Percentiles rank a stretch among this genome's conserved stretches.
These are phyloP conservation scores for Phytophthora vignae DNA, from an alignment of 352 stramenopile species.

Conservation along the genomic window DNA sequence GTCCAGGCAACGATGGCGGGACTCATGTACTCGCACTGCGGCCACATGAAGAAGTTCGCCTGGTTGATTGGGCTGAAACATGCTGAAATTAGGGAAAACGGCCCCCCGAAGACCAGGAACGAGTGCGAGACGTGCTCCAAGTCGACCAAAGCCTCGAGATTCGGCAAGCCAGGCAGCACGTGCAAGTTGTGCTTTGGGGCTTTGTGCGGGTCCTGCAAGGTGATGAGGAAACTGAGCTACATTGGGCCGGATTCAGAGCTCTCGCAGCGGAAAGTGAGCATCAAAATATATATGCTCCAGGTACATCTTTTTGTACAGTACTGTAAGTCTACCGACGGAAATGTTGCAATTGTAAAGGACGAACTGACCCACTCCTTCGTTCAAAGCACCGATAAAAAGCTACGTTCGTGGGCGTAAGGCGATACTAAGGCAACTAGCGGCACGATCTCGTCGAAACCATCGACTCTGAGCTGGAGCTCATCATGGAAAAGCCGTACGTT, in stretches of 20 bases:
- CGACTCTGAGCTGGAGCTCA: neutral
- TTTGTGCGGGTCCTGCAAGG: conserved; percentile 24
- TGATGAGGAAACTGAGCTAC: conserved; percentile 37
- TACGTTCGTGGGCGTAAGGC: neutral
- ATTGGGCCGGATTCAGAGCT: conserved; percentile 29
- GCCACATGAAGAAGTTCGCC: conserved; percentile 42
- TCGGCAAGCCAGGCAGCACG: conserved; percentile 9
- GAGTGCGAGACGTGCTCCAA: conserved; percentile 32
- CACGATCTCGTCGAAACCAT: neutral
- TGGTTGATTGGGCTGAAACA: conserved; percentile 31
- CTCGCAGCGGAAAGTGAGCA: conserved; percentile 18
- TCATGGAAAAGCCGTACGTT: neutral
- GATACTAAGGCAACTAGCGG: neutral
- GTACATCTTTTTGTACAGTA: too few species aligned
- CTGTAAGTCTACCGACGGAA: too few species aligned
- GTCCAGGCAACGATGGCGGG: conserved; percentile 24
- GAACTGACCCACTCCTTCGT: neutral
- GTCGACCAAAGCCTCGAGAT: conserved; percentile 8
- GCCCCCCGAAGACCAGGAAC: neutral
- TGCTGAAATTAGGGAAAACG: neutral
- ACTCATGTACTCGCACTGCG: conserved; percentile 40
- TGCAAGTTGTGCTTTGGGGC: conserved; percentile 30
- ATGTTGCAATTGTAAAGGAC: too few species aligned
- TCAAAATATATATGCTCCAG: too few species aligned
- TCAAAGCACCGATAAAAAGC: neutral